Evolutionary conservation across 345 rosid species (phyloP).

Genomic region (Rhodamnia argentea): DNA sequence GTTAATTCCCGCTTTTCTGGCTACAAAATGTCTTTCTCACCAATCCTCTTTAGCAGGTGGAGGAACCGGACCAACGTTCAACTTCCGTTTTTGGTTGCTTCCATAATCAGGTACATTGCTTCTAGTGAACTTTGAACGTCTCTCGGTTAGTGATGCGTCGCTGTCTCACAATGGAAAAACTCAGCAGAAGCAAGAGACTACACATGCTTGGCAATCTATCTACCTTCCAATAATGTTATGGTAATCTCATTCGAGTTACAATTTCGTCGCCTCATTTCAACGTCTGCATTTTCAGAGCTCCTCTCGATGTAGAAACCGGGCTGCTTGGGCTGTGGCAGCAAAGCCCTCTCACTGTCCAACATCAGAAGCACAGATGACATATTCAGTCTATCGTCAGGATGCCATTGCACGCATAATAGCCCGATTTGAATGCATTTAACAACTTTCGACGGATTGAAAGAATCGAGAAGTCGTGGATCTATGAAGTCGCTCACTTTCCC

Average conservation of each 20-base stretch:
- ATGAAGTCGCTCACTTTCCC: slow-evolving; percentile 9
- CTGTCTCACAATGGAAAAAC: background rate
- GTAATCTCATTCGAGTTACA: background rate
- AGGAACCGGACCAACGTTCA: background rate
- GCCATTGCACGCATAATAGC: slow-evolving; percentile 25
- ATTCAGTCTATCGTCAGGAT: slow-evolving; percentile 19
- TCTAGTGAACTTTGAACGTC: background rate
- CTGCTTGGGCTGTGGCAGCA: background rate
- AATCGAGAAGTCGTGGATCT: slow-evolving; percentile 8
- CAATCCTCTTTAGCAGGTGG: background rate
- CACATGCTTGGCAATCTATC: background rate
- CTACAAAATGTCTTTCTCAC: background rate
- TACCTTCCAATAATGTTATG: background rate
- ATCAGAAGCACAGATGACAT: background rate
- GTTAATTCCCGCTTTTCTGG: background rate
- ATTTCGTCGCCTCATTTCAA: background rate
- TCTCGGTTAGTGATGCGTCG: too few species aligned
- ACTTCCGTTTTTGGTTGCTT: background rate
- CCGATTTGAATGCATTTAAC: slow-evolving; percentile 22
- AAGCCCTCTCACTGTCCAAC: background rate
- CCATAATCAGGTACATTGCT: background rate
- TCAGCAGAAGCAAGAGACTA: background rate
- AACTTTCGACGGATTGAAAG: slow-evolving; percentile 7
- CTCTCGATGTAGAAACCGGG: background rate
- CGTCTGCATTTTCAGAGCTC: background rate